Percentiles rank a stretch among this genome's conserved stretches.
Conservation (phyloP, 345 rosid genomes). For the Cochlearia excelsa region DNA sequence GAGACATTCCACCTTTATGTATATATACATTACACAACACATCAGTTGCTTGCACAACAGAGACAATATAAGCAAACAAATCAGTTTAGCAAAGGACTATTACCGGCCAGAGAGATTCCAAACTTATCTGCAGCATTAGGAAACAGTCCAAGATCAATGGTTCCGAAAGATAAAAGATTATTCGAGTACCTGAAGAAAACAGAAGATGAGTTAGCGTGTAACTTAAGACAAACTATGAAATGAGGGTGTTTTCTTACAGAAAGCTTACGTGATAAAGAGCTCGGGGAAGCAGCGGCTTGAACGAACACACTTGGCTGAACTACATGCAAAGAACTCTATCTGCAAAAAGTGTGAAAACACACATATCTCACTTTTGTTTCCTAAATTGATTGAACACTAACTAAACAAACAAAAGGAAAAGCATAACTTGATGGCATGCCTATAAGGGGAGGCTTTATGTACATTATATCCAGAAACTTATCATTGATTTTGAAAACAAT, state of each 20-base stretch:
- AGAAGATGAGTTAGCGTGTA: slow-evolving; percentile 18
- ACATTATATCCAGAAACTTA: neutral
- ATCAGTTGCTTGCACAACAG: slow-evolving; percentile 11
- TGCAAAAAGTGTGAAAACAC: slow-evolving; percentile 40
- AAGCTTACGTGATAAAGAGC: slow-evolving; percentile 67
- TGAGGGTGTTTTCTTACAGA: slow-evolving; percentile 12
- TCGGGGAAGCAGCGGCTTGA: slow-evolving; percentile 75
- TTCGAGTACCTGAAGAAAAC: slow-evolving; percentile 61
- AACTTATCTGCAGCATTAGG: slow-evolving; percentile 82
- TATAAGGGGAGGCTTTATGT: neutral
- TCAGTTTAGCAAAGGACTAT: slow-evolving; percentile 8
- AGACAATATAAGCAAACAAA: neutral
- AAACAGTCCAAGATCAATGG: slow-evolving; percentile 85
- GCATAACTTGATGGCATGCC: neutral
- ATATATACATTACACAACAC: slow-evolving; percentile 32
- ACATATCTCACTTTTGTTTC: neutral
- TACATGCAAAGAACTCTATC: slow-evolving; percentile 67
- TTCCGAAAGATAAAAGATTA: slow-evolving; percentile 77
- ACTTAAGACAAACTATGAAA: slow-evolving; percentile 12
- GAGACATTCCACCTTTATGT: slow-evolving; percentile 74
- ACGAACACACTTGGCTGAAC: slow-evolving; percentile 56
- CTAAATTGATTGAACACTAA: neutral
- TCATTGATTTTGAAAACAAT: neutral
- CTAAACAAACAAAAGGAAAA: neutral
- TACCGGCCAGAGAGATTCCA: slow-evolving; percentile 84